Base-by-base conservation (phyloP, 2,329 filamentous ascomycete species). In the Neobulgaria alba region DNA sequence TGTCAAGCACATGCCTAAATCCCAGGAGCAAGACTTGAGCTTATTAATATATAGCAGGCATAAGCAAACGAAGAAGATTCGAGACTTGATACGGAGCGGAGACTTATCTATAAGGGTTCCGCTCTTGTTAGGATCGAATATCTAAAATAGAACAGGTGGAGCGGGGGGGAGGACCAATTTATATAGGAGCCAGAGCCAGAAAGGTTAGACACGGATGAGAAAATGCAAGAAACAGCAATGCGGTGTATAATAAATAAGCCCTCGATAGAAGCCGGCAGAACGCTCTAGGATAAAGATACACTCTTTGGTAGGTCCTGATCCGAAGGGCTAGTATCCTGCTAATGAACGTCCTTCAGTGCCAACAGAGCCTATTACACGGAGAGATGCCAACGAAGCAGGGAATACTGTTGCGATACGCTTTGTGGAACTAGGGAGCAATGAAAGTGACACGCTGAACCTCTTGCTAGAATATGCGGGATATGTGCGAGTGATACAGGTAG, bases 361-460 rank as follows among this genome's bases (percentile, higher is more conserved):
- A 3, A 15, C 16, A 35, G 29, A 41, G 29, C 34, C 38, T 41
- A 38, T 12, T 9, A 31, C 34, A 31, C 23, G 32, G 33, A 44
- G n/a, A 20, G 3, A 36, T 29, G 31, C 16, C n/a, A 26, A 29
- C 19, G 19, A 35, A 44, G 16, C 12, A 21, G 29, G 15, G 20
- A 29, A 37, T 10, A 40, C 29, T 49, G n/a, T n/a, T n/a, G n/a
- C n/a, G n/a, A n/a, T n/a, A n/a, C n/a, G n/a, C n/a, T n/a, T n/a
- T n/a, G n/a, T n/a, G 26, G 39, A 44, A 37, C 29, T 21, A 46
- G 39, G 42, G 3, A 31, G 33, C 21, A 44, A 40, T 23, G 33
- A 30, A 33, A 38, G 21, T 20, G 23, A 43, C 12, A 37, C 31
- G 12, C 26, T 46, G 14, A 23, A 41, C 30, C 37, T 19, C 18